Conservation (phyloP, 2,329 filamentous ascomycete species). For the Paecilomyces niveus region DNA sequence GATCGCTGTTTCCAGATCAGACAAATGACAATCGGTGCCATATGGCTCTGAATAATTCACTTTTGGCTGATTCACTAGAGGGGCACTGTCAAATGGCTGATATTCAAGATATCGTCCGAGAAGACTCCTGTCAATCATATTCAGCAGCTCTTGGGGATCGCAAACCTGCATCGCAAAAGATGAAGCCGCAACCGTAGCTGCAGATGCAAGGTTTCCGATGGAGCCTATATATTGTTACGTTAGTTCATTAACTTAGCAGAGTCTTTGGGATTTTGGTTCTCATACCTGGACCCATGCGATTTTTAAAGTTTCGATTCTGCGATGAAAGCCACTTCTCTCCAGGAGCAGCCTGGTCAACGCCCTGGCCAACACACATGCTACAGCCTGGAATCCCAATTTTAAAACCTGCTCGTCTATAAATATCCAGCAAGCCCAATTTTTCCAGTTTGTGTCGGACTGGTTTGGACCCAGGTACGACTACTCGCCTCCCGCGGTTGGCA, state of each 20-base stretch:
- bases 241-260: background rate
- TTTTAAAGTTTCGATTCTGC: conserved; percentile 43
- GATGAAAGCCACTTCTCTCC: conserved; percentile 40
- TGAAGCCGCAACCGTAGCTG: conserved; percentile 42
- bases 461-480: conserved; percentile 36
- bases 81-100: conserved; percentile 1
- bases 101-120: conserved; percentile 7
- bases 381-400: conserved; percentile 36
- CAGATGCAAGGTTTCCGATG: conserved; percentile 40
- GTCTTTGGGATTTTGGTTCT: background rate
- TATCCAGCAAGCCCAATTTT: conserved; percentile 25
- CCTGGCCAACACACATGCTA: conserved; percentile 40
- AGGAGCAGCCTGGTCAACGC: conserved; percentile 32
- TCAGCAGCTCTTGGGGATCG: conserved; percentile 22
- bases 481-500: conserved; percentile 25
- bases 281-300: conserved; percentile 38
- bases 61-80: no score
- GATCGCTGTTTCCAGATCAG: no score
- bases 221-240: conserved; percentile 19
- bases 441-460: conserved; percentile 33
- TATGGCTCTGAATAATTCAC: no score
- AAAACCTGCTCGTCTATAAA: conserved; percentile 38
- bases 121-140: conserved; percentile 20
- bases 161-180: conserved; percentile 40
- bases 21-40: no score